phyloP scores from a whole-genome alignment of 495 filamentous ascomycete genomes.

The Copromyces sp. region DNA sequence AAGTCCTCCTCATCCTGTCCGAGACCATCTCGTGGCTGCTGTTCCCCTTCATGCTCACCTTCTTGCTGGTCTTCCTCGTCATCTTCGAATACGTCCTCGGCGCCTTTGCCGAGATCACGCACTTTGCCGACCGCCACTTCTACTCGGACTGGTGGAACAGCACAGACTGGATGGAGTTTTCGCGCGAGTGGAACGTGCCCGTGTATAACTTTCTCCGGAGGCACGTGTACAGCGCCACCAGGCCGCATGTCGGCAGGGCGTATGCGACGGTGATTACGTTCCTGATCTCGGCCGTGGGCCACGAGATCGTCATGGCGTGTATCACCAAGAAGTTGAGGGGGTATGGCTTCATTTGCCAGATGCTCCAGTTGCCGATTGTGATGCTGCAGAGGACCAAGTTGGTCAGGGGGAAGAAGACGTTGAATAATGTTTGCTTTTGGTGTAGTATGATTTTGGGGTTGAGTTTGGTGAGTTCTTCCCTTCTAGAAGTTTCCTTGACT shows the following conservation, averaged over 20 bases:
- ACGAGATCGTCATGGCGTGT: conserved; percentile 95
- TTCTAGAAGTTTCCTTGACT: neutral
- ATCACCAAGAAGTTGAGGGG: conserved; percentile 95
- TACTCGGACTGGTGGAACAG: conserved; percentile 96
- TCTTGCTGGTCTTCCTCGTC: conserved; percentile 88
- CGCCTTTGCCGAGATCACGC: conserved; percentile 88
- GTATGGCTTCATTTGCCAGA: conserved; percentile 89
- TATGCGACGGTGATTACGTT: conserved; percentile 88
- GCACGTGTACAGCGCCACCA: conserved; percentile 81
- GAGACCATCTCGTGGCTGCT: conserved; percentile 91
- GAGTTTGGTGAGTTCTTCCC: conserved; percentile 56
- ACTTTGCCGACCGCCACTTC: conserved; percentile 90
- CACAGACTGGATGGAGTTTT: conserved; percentile 90
- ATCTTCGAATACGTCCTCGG: conserved; percentile 96
- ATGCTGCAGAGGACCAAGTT: conserved; percentile 74
- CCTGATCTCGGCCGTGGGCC: conserved; percentile 74
- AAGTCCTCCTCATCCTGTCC: conserved; percentile 67
- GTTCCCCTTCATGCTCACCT: conserved; percentile 95
- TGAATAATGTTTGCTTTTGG: conserved; percentile 96
- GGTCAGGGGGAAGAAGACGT: conserved; percentile 58
- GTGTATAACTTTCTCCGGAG: conserved; percentile 96
- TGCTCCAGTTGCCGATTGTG: conserved; percentile 92
- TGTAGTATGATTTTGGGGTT: conserved; percentile 87
- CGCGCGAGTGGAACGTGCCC: conserved; percentile 93
- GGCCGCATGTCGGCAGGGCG: conserved; percentile 61